Base-by-base conservation (phyloP, 2,329 filamentous ascomycete species). In the Fusarium sp. region DNA sequence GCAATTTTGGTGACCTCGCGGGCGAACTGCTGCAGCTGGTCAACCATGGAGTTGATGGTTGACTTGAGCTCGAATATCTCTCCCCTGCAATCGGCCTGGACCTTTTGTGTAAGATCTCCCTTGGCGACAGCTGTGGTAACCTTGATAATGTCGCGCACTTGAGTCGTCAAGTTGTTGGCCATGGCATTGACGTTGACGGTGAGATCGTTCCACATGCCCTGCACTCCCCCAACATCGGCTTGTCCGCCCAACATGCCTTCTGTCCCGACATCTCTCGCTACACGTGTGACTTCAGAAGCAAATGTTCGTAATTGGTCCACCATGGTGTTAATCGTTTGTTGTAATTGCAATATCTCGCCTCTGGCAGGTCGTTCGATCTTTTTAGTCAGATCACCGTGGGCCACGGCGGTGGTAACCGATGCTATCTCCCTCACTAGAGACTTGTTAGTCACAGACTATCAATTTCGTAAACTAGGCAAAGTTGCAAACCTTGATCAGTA, bases 11-110 rank as follows among this genome's bases (percentile, higher is more conserved):
- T 98, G 78, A 99, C 96, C 85, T 98, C 96, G 80, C 95, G 93
- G 15, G 96, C 96, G 81, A 98, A 98, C 80, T 98, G 95, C 80
- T 97, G 94, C 66, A 99, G 87, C 82, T 98, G 96, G 82, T 98
- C 96, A 75, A 99, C 96, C 96, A 99, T 99, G 81, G 94, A 96
- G 84, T 99, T 99, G 87, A 98, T 99, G 53, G 96, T 98, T 69
- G 95, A 95, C 84, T 99, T 99, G 80, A 99, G 92, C 85, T 94
- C 94, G 81, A 91, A 93, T 79, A 95, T 98, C 87, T 96, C 96
- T 83, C 93, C 97, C 85, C 92, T 93, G 84, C 93, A 96, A 80
- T 94, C 94, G 70, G 95, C 95, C 82, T 97, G 94, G 44, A 99
- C 96, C 83, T 98, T 98, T 83, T 98, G 96, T 57, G 95, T 98